Percentiles rank a stretch among this genome's conserved stretches.
These are phyloP conservation scores for Microdochium bolleyi DNA, from an alignment of 2,329 filamentous ascomycete species.

Conservation along the genomic window DNA sequence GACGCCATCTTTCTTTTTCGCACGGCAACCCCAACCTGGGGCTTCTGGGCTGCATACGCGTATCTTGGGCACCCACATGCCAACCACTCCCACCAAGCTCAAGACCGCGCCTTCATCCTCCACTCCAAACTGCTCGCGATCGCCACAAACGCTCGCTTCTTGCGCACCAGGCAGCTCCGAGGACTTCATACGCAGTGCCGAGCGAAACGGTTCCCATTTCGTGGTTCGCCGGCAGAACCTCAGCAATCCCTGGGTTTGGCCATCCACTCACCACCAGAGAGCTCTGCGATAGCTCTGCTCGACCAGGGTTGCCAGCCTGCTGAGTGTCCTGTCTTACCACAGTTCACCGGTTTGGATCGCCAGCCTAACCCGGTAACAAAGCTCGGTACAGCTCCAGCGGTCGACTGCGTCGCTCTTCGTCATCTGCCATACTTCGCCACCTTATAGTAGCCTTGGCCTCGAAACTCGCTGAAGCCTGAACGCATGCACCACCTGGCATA, in stretches of 20 bases:
- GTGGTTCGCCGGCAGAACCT: no score
- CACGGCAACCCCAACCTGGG: background rate
- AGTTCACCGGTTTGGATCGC: background rate
- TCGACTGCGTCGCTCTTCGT: background rate
- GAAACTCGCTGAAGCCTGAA: no score
- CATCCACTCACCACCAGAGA: slow-evolving; percentile 18
- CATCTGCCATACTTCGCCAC: no score
- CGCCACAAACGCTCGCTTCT: background rate
- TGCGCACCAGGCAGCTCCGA: no score
- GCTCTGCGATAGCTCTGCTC: background rate
- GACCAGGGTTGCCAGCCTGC: slow-evolving; percentile 1
- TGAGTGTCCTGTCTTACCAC: background rate
- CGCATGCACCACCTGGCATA: no score
- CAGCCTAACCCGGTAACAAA: background rate
- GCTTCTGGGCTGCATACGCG: background rate
- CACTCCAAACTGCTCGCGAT: background rate
- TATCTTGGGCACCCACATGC: background rate
- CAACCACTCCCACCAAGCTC: background rate
- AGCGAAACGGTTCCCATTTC: no score
- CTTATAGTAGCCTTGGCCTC: no score
- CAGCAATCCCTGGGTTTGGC: no score
- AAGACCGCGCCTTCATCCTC: background rate
- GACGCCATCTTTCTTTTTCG: background rate
- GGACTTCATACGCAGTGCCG: no score
- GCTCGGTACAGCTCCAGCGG: background rate